Evolutionary conservation across 2,329 filamentous ascomycete genomes (phyloP).

Genomic region (Trichoderma afroharzianum): DNA sequence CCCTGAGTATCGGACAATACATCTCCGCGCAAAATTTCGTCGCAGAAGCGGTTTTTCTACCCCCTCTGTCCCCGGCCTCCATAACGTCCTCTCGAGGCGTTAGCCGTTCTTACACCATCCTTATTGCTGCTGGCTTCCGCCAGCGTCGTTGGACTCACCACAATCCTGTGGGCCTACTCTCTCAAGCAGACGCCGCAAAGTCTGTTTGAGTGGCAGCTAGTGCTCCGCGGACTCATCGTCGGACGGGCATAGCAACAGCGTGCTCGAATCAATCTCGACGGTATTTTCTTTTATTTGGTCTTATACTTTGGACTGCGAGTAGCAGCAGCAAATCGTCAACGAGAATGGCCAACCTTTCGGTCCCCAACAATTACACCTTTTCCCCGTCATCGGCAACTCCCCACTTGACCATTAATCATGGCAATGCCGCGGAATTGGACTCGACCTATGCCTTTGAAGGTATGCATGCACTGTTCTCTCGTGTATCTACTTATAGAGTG

Average conservation of each 20-base stretch:
- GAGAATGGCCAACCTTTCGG: conserved; percentile 74
- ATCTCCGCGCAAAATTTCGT: conserved; percentile 79
- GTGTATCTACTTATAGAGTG: neutral
- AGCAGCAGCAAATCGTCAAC: conserved; percentile 20
- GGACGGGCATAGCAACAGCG: conserved; percentile 29
- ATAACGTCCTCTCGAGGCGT: conserved; percentile 77
- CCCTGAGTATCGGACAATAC: conserved; percentile 74
- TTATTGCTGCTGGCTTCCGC: conserved; percentile 79
- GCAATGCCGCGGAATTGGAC: conserved; percentile 88
- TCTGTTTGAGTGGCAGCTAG: conserved; percentile 98
- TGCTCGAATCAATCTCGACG: neutral
- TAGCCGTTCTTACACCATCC: conserved; percentile 36
- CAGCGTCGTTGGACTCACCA: conserved; percentile 64
- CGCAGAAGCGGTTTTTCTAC: conserved; percentile 75
- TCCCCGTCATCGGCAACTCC: conserved; percentile 81
- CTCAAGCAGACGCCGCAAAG: conserved; percentile 89
- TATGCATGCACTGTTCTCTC: conserved; percentile 27
- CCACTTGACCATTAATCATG: conserved; percentile 93
- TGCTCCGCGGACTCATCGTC: conserved; percentile 71
- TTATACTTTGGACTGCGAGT: conserved; percentile 21
- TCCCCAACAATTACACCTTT: conserved; percentile 76
- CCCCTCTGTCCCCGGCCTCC: conserved; percentile 82
- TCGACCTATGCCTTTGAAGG: conserved; percentile 96
- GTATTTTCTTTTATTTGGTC: conserved; percentile 19
- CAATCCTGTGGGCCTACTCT: conserved; percentile 90